phyloP scores from a whole-genome alignment of 768 basidiomycete species.

The Holtermannia corniformis region DNA sequence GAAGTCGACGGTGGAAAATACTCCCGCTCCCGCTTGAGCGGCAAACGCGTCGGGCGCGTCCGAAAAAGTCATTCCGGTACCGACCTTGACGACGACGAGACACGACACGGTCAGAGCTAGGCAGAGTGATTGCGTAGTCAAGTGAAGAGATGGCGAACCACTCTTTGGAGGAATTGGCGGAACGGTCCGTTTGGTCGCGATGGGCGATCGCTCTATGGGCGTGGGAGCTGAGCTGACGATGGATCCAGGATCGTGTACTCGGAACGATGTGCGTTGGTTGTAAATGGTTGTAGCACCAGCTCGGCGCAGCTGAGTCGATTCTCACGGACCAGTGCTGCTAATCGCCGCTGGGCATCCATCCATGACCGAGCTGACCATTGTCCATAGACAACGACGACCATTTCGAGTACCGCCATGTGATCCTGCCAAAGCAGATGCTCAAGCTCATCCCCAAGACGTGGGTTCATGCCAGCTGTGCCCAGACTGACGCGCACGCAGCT shows the following conservation, averaged over 20 bases:
- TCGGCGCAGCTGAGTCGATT: not conserved
- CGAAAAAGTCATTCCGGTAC: not conserved
- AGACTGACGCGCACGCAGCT: slow-evolving; percentile 39
- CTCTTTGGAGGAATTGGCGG: slow-evolving; percentile 35
- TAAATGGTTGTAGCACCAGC: not conserved
- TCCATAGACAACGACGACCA: slow-evolving; percentile 64
- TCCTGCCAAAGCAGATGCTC: slow-evolving; percentile 85
- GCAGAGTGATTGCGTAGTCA: too few species aligned
- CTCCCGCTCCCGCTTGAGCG: not conserved
- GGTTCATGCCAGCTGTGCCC: slow-evolving; percentile 7
- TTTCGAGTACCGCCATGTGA: slow-evolving; percentile 89
- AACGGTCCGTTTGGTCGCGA: slow-evolving; percentile 24
- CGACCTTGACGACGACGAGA: not conserved
- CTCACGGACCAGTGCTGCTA: too few species aligned
- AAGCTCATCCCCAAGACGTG: slow-evolving; percentile 74
- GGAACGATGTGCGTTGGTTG: slow-evolving; percentile 31
- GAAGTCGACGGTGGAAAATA: not conserved
- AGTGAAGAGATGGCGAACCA: not conserved
- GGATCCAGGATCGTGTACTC: slow-evolving; percentile 38
- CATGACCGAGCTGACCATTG: not conserved
- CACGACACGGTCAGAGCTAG: too few species aligned
- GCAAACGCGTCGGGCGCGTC: not conserved
- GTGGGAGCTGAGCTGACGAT: not conserved
- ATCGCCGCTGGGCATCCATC: too few species aligned
- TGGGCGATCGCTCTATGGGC: not conserved